A percentile compares a stretch with the other conserved stretches of the same genome.
phyloP scores from a whole-genome alignment of 106 monocot genomes.

The Dendrobium officinale region DNA sequence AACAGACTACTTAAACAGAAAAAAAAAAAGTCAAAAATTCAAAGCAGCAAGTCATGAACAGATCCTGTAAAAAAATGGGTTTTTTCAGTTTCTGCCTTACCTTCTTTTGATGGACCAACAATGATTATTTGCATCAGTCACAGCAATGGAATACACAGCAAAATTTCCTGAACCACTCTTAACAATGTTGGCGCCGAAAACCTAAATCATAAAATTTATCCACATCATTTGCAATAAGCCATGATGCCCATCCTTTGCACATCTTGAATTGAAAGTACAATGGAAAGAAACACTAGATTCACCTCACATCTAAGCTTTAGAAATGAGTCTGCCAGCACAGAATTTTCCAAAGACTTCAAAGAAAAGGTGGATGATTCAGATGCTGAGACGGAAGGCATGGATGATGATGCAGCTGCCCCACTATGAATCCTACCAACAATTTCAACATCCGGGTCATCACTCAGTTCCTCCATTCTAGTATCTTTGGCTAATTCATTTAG shows the following conservation, averaged over 20 bases:
- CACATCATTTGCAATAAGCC: conserved; percentile 8
- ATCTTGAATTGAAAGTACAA: background rate
- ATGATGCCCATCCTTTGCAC: background rate
- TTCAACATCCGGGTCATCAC: conserved; percentile 50
- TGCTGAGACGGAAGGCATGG: conserved; percentile 41
- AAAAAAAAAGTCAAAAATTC: background rate
- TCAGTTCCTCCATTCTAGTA: conserved; percentile 24
- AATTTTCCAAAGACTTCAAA: conserved; percentile 32
- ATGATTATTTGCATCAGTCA: conserved; percentile 81
- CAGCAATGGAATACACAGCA: conserved; percentile 89
- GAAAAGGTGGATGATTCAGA: conserved; percentile 37
- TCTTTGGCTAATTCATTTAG: conserved; percentile 31
- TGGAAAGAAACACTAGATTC: background rate
- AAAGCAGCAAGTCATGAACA: background rate
- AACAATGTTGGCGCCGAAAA: conserved; percentile 80
- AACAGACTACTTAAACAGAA: background rate
- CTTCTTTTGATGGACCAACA: conserved; percentile 98
- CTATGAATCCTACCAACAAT: conserved; percentile 40
- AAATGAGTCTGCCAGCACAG: conserved; percentile 76
- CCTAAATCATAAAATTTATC: conserved; percentile 34
- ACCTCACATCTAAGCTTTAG: conserved; percentile 95
- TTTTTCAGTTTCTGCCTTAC: conserved; percentile 17
- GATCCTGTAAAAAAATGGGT: background rate
- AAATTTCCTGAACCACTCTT: conserved; percentile 88
- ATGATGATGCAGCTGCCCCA: conserved; percentile 54